Percentiles rank a stretch among this genome's conserved stretches.
These are phyloP conservation scores for Angophora floribunda DNA, from an alignment of 345 rosid species.

Conservation along the genomic window DNA sequence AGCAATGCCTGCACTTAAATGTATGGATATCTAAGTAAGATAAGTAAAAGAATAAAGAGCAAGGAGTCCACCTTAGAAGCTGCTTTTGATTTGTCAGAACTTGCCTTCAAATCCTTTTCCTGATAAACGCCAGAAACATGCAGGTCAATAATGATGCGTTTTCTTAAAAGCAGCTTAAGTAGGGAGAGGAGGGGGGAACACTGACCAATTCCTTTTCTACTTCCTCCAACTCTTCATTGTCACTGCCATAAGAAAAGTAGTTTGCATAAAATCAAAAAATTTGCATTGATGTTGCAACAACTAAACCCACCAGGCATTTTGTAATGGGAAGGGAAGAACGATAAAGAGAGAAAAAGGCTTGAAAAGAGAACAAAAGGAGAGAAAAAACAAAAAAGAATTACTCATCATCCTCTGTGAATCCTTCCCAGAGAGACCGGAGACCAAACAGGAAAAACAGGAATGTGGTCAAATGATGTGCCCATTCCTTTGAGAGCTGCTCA, in stretches of 20 bases:
- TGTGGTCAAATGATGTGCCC: conserved; percentile 9
- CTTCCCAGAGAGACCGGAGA: conserved; percentile 2
- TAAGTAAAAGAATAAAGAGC: neutral
- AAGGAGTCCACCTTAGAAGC: neutral
- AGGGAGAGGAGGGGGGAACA: neutral
- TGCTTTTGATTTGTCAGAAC: neutral
- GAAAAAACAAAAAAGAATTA: neutral
- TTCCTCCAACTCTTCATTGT: conserved; percentile 10
- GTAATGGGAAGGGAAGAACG: neutral
- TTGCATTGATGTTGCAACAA: neutral
- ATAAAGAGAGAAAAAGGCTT: neutral
- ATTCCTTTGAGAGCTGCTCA: conserved; percentile 5
- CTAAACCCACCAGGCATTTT: neutral
- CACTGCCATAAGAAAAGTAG: neutral
- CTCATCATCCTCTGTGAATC: conserved; percentile 8
- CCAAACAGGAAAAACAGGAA: conserved; percentile 8
- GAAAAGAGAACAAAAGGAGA: neutral
- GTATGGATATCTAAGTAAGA: neutral
- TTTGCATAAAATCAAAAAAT: neutral
- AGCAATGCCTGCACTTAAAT: neutral
- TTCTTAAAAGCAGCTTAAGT: neutral
- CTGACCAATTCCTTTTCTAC: conserved; percentile 12
- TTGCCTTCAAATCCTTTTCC: neutral
- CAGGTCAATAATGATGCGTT: neutral
- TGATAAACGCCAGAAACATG: neutral